Percentiles rank a stretch among this genome's conserved stretches.
These are phyloP conservation scores for Pythium guiyangense DNA, from an alignment of 352 stramenopile species.

Conservation along the genomic window DNA sequence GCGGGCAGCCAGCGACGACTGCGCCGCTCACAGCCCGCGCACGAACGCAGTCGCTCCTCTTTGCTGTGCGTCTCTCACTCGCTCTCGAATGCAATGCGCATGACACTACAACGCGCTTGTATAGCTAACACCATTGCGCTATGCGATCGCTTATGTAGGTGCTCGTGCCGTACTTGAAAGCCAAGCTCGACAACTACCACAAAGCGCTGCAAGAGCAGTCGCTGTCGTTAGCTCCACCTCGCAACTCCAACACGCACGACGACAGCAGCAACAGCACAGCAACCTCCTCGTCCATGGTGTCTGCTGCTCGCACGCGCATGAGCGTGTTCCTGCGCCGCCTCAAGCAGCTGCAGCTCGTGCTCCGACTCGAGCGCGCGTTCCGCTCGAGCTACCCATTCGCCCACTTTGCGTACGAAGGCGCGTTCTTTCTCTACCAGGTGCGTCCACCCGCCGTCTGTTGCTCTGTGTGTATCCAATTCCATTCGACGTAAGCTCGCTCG, in stretches of 20 bases:
- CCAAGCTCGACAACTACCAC: constrained; percentile 68
- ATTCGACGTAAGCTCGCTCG: too few relatives aligned
- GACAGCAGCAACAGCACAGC: background rate
- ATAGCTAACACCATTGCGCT: constrained; percentile 2
- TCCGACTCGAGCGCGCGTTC: constrained; percentile 51
- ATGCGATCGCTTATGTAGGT: constrained; percentile 26
- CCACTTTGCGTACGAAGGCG: constrained; percentile 76
- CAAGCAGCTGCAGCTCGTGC: constrained; percentile 40
- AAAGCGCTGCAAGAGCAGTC: constrained; percentile 33
- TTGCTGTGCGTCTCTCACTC: constrained; percentile 39
- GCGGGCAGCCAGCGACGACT: constrained; percentile 15
- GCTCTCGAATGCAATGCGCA: background rate
- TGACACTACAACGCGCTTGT: background rate
- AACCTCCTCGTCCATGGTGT: background rate
- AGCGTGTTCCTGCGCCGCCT: constrained; percentile 41
- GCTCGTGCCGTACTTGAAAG: constrained; percentile 72
- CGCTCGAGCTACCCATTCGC: constrained; percentile 65
- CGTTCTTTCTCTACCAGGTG: constrained; percentile 81
- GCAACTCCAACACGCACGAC: background rate
- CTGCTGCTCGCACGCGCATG: constrained; percentile 11
- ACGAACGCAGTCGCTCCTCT: constrained; percentile 46
- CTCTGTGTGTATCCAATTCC: too few relatives aligned
- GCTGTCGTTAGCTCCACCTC: background rate
- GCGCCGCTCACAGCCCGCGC: constrained; percentile 37
- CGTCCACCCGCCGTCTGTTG: background rate